Evolutionary conservation across 768 basidiomycete genomes (phyloP).

Genomic region (Hygrophoropsis aurantiaca): DNA sequence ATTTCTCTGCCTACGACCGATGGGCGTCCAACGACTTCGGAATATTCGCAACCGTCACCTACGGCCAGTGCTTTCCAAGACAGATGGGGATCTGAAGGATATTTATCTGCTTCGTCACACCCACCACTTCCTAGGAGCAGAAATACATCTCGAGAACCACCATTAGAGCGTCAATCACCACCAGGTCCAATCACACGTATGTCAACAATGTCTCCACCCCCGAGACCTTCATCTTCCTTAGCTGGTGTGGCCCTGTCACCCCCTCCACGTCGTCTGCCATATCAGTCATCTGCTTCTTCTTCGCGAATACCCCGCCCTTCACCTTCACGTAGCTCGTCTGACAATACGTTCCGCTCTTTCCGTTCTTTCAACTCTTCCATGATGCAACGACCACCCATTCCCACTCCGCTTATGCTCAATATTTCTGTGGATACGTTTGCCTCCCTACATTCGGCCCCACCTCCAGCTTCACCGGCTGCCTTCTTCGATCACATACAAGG

Average conservation of each 20-base stretch:
- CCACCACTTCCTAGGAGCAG: slow-evolving; percentile 1
- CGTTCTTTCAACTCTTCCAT: slow-evolving; percentile 24
- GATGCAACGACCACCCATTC: slow-evolving; percentile 12
- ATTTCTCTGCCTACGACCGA: slow-evolving; percentile 44
- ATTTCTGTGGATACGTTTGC: slow-evolving; percentile 46
- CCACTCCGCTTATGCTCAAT: slow-evolving; percentile 36
- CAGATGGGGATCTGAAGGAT: slow-evolving; percentile 33
- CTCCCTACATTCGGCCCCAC: slow-evolving; percentile 60
- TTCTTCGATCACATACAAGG: slow-evolving; percentile 77
- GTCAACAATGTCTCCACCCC: slow-evolving; percentile 53
- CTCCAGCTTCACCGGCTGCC: slow-evolving; percentile 61
- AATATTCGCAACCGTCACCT: slow-evolving; percentile 71
- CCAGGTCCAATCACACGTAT: slow-evolving; percentile 16
- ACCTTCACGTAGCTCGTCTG: slow-evolving; percentile 23
- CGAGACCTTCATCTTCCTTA: slow-evolving; percentile 60
- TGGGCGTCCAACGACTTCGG: slow-evolving; percentile 57
- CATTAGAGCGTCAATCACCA: slow-evolving; percentile 6
- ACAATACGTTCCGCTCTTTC: slow-evolving; percentile 28
- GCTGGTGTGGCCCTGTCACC: slow-evolving; percentile 56
- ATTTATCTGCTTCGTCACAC: slow-evolving; percentile 29
- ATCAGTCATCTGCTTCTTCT: slow-evolving; percentile 13
- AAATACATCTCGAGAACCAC: slow-evolving; percentile 18
- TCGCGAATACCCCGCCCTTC: not conserved
- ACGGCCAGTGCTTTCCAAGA: slow-evolving; percentile 82
- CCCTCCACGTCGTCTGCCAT: slow-evolving; percentile 36